Base-by-base conservation (phyloP, 2,329 filamentous ascomycete species). In the Taxawa tesnikishii region DNA sequence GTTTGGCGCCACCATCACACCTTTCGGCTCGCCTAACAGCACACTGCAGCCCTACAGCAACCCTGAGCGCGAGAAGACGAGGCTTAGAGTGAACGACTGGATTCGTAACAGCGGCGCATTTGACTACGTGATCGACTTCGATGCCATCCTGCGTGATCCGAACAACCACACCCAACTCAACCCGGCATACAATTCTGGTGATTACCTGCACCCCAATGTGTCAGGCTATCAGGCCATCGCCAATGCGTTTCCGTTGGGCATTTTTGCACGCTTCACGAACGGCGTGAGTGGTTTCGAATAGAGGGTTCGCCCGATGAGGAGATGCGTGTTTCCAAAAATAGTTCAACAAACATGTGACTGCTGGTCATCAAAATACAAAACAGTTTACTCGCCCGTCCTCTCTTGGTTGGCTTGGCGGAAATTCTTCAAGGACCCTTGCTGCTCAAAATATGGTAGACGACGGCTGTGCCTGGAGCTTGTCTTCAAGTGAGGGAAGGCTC, bases 1-100 rank as follows among this genome's bases (percentile, higher is more conserved):
- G 6, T 74, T 79, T 43, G 75, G 60, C 1, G 74, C 70, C 0
- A 81, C 77, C 0, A 77, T 80, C 37, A 79, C 75, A 3, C 75
- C 75, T 0, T 81, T 81, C 41, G 57, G 51, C 6, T 62, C 59
- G 6, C 53, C 54, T 0, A 51, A 55, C 3, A 54, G 49, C 17
- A 54, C 51, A 7, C 51, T 50, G 23, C 67, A 75, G 50, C 54
- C 62, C 15, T 79, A 79, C 44, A 67, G 63, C 7, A 55, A 64
- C 39, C 59, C 68, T 0, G 53, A 62, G 25, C 54, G 73, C 6
- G 75, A 81, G 45, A 51, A 56, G 42, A 72, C 71, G 2, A 53
- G 76, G 29, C 59, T 68, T 43, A 57, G 57, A 14, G 58, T 81
- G 11, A 81, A 81, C 44, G 49, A 59, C 7, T 81, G 70, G 60